Evolutionary conservation across 805 yeast species (phyloP).

Genomic region (Sungouiozyma ichnusensis): DNA sequence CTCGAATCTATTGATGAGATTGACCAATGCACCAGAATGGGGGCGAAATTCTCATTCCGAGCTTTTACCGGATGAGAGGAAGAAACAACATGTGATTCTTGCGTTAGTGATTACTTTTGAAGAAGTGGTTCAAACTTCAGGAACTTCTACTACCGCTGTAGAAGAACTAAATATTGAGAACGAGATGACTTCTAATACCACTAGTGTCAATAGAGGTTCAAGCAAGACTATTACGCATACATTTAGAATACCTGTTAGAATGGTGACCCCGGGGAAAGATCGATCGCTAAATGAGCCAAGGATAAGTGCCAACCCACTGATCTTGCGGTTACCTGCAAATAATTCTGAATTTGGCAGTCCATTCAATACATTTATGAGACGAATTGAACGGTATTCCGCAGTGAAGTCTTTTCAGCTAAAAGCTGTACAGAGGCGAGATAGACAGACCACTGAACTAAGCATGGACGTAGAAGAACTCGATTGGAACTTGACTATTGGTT

Average conservation of each 20-base stretch:
- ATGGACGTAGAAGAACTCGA: slow-evolving; percentile 24
- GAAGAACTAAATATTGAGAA: slow-evolving; percentile 4
- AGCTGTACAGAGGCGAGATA: slow-evolving; percentile 23
- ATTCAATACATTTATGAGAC: slow-evolving; percentile 42
- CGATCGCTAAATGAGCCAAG: slow-evolving; percentile 53
- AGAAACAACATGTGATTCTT: slow-evolving; percentile 17
- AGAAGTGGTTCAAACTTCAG: slow-evolving; percentile 16
- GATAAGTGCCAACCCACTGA: slow-evolving; percentile 31
- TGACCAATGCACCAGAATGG: slow-evolving; percentile 24
- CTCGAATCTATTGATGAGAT: slow-evolving; percentile 20
- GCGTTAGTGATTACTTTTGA: slow-evolving; percentile 24
- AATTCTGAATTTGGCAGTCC: slow-evolving; percentile 30
- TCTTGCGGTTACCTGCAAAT: slow-evolving; percentile 34
- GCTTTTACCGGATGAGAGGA: not conserved
- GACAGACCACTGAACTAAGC: slow-evolving; percentile 9
- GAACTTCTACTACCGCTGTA: slow-evolving; percentile 2
- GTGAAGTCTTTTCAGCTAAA: slow-evolving; percentile 40
- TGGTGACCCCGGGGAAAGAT: slow-evolving; percentile 46
- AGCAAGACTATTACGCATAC: slow-evolving; percentile 45
- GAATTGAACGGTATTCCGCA: slow-evolving; percentile 57
- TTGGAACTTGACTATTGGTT: slow-evolving; percentile 26
- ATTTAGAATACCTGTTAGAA: slow-evolving; percentile 59
- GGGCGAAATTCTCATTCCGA: slow-evolving; percentile 3
- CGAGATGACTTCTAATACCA: slow-evolving; percentile 2
- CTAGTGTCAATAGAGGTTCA: slow-evolving; percentile 2